Evolutionary conservation across 768 basidiomycete genomes (phyloP).

Genomic region (Trametes villosa): DNA sequence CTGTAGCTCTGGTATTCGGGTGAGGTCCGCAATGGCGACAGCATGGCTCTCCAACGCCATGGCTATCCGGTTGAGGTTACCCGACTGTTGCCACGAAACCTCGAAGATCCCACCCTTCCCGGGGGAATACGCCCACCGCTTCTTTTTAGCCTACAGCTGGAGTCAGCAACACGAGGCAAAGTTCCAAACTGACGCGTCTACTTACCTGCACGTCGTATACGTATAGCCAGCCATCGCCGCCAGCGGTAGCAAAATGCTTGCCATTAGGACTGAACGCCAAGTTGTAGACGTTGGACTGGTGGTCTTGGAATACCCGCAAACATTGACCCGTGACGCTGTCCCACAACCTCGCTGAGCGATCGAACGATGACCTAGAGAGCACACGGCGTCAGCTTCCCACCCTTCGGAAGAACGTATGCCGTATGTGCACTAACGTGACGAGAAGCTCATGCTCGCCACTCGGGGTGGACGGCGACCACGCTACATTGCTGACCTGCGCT

Average conservation of each 20-base stretch:
- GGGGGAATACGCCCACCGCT: constrained; percentile 65
- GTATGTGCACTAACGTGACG: constrained; percentile 60
- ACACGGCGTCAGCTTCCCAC: constrained; percentile 10
- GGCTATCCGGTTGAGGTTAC: constrained; percentile 61
- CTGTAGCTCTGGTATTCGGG: constrained; percentile 45
- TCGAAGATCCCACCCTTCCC: constrained; percentile 74
- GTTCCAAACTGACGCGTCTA: constrained; percentile 1
- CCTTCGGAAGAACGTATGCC: not conserved
- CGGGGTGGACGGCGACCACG: constrained; percentile 66
- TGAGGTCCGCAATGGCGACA: constrained; percentile 70
- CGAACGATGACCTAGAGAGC: constrained; percentile 76
- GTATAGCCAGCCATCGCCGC: constrained; percentile 77
- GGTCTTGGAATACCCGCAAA: constrained; percentile 69
- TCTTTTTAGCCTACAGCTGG: constrained; percentile 41
- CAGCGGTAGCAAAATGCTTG: constrained; percentile 71
- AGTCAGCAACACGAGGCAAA: not conserved
- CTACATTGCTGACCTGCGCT: constrained; percentile 64
- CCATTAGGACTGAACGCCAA: constrained; percentile 79
- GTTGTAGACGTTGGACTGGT: constrained; percentile 73
- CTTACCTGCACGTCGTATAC: constrained; percentile 72
- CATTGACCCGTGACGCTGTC: constrained; percentile 79
- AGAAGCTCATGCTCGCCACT: constrained; percentile 60
- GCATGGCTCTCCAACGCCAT: constrained; percentile 68
- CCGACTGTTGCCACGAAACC: constrained; percentile 71
- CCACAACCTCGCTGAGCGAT: constrained; percentile 82